Evolutionary conservation across 208 protist genomes (phyloP).

Genomic region (Trypanosoma boissoni): DNA sequence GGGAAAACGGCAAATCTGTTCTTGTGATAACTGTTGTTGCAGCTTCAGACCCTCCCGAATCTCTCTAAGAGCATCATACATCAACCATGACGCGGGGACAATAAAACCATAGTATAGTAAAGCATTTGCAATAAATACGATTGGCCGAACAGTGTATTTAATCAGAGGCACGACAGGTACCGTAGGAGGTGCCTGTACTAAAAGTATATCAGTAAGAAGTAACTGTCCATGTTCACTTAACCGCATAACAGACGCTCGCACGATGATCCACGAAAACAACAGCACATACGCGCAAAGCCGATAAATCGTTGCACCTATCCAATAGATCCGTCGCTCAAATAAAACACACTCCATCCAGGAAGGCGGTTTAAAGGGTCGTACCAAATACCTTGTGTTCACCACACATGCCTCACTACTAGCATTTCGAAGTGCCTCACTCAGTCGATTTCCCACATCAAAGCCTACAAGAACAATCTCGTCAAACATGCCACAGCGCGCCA

Average conservation of each 20-base stretch:
- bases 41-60: constrained; percentile 38
- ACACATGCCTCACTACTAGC: constrained; percentile 12
- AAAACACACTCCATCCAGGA: constrained; percentile 62
- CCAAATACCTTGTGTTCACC: constrained; percentile 33
- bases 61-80: constrained; percentile 52
- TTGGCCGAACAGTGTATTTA: constrained; percentile 63
- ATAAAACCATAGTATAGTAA: constrained; percentile 74
- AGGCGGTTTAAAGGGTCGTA: constrained; percentile 37
- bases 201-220: constrained; percentile 54
- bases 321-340: constrained; percentile 42
- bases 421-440: constrained; percentile 52
- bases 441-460: constrained; percentile 62
- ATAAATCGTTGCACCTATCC: constrained; percentile 61
- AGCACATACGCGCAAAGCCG: constrained; percentile 30
- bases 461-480: constrained; percentile 76
- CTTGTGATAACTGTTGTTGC: constrained; percentile 18
- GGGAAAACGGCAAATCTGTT: too few species aligned
- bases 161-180: constrained; percentile 77
- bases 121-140: constrained; percentile 50
- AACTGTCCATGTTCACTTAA: constrained; percentile 77
- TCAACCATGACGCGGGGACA: constrained; percentile 65
- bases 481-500: constrained; percentile 66
- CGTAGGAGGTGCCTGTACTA: constrained; percentile 82
- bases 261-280: constrained; percentile 42
- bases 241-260: constrained; percentile 47